Base-by-base conservation (phyloP, 2,329 filamentous ascomycete genomes). In the Seiridium cupressi region DNA sequence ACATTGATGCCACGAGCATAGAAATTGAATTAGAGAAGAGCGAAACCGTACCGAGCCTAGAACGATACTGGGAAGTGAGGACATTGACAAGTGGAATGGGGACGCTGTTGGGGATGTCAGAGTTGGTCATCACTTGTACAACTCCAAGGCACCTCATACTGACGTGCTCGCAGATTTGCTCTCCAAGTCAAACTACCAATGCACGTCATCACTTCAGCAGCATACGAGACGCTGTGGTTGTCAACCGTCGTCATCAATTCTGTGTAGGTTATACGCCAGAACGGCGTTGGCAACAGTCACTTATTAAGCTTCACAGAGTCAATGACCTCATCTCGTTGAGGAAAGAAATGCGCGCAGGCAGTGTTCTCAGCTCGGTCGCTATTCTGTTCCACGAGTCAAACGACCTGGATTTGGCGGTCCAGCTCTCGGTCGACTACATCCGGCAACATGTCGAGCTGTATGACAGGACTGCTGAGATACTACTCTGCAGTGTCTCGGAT, bases 41-140 rank as follows among this genome's bases (percentile, higher is more conserved):
- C 60, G 61, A 60, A 6, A 61, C 58, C 5, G 61, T 69, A 8
- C 67, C 66, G 0, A 65, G 56, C 35, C 46, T 69, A 26, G 62
- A 67, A 44, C 62, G 60, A 46, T 71, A 70, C 32, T 71, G 68
- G 69, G 63, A 69, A 51, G 65, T 69, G n/a, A 62, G 68, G 44
- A 65, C 64, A n/a, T 55, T 71, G 55, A 67, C 68, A 13, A 71
- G 68, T 44, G 69, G 68, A 3, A 70, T 69, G 68, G 65, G 63
- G 4, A 59, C 63, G 9, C 13, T 69, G 8, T 60, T 71, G 6
- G 63, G 65, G n/a, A 63, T 68, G 53, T 67, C 65, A 3, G 69
- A 69, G 68, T 70, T 66, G 59, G 64, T 60, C 5, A 3, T 48
- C 1, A 5, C 26, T 53, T 34, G 2, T 5, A 3, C 4, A 18